phyloP scores from a whole-genome alignment of 1,284 basidiomycete genomes.

The Ceratobasidium sp. region DNA sequence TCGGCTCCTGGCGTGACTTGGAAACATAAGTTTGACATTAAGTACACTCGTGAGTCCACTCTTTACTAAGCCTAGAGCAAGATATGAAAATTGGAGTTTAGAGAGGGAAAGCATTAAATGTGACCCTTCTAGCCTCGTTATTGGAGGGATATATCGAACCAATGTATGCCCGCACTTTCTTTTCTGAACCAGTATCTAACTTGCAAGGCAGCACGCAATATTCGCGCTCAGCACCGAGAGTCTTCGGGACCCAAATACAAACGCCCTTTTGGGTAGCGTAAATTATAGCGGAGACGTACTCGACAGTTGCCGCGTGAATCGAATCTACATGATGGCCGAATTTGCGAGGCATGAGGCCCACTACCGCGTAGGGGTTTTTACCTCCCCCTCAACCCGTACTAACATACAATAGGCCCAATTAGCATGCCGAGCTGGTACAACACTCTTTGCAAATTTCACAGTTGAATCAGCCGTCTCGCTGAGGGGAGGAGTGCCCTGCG shows the following conservation, averaged over 20 bases:
- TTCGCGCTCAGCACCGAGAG: conserved; percentile 27
- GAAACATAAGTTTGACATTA: conserved; percentile 27
- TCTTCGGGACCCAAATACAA: conserved; percentile 19
- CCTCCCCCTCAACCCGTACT: background rate
- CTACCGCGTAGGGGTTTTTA: background rate
- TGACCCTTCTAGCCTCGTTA: background rate
- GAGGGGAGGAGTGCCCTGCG: conserved; percentile 15
- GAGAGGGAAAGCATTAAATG: conserved; percentile 4
- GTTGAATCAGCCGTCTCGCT: conserved; percentile 13
- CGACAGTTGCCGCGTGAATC: conserved; percentile 34
- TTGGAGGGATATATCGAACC: conserved; percentile 25
- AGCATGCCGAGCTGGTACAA: conserved; percentile 1
- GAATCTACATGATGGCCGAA: conserved; percentile 34
- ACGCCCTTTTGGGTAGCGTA: conserved; percentile 19
- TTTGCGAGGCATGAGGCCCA: conserved; percentile 13
- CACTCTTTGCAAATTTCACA: conserved; percentile 23
- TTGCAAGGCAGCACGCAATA: conserved; percentile 18
- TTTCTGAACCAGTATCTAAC: too few species aligned
- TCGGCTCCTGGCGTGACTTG: background rate
- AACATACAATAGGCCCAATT: conserved; percentile 1
- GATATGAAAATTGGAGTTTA: background rate
- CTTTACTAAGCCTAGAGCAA: background rate
- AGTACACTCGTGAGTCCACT: conserved; percentile 18
- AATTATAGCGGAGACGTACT: conserved; percentile 29
- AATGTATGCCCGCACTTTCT: conserved; percentile 15